Conservation (phyloP, 106 monocot species). For the Apostasia shenzhenica region DNA sequence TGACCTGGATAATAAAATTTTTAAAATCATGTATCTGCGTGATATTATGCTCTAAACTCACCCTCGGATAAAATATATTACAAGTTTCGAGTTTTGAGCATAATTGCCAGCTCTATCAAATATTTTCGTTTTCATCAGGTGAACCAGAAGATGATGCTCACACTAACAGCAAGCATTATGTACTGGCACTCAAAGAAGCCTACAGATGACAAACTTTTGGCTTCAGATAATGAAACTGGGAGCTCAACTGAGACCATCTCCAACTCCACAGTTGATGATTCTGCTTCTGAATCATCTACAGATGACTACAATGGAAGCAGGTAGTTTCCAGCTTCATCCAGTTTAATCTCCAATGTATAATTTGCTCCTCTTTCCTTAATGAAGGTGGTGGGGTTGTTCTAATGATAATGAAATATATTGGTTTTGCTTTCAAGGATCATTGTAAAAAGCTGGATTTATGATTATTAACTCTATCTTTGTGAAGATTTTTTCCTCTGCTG, state of each 20-base stretch:
- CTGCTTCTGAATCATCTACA: conserved; percentile 65
- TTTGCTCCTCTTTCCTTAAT: neutral
- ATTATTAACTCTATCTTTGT: too few species aligned
- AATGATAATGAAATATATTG: too few species aligned
- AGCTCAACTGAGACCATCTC: conserved; percentile 46
- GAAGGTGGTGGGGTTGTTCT: neutral
- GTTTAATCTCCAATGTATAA: too few species aligned
- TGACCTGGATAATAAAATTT: too few species aligned
- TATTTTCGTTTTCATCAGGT: conserved; percentile 35
- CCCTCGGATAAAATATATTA: too few species aligned
- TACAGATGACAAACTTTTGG: conserved; percentile 26
- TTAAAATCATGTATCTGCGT: too few species aligned
- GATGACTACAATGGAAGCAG: conserved; percentile 38
- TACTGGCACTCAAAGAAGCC: conserved; percentile 59
- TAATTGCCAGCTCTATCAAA: neutral
- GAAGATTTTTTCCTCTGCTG: too few species aligned
- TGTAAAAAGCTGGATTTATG: too few species aligned
- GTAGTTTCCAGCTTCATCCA: conserved; percentile 5
- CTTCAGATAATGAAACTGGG: conserved; percentile 52
- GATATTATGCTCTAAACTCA: too few species aligned
- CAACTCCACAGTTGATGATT: conserved; percentile 51
- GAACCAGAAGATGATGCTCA: conserved; percentile 96
- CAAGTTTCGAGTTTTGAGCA: too few species aligned
- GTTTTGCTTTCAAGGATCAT: too few species aligned
- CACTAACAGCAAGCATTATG: conserved; percentile 89